A percentile compares a stretch with the other conserved stretches of the same genome.
Conservation (phyloP, 2,329 filamentous ascomycete genomes). For the Arthroderma uncinatum region DNA sequence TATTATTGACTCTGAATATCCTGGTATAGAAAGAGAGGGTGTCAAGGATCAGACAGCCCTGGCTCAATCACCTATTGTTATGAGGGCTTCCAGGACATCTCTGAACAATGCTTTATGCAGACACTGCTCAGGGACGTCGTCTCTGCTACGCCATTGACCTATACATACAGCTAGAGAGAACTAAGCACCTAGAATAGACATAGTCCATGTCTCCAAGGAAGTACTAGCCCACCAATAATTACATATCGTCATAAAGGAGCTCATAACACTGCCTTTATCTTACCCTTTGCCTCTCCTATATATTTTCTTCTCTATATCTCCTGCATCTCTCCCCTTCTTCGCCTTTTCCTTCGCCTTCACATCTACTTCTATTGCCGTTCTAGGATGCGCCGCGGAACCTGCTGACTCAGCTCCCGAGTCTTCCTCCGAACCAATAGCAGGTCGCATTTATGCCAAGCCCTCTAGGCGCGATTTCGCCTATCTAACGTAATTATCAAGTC, state of each 20-base stretch:
- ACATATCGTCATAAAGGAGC: background rate
- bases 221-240: background rate
- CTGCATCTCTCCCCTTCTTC: background rate
- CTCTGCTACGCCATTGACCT: background rate
- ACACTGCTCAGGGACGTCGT: background rate
- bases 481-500: slow-evolving; percentile 4
- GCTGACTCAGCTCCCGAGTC: slow-evolving; percentile 3
- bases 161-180: background rate
- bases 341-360: background rate
- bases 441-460: background rate
- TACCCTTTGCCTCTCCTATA: background rate
- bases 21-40: background rate
- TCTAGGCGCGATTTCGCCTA: slow-evolving; percentile 3
- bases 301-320: background rate
- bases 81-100: background rate
- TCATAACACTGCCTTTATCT: background rate
- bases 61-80: background rate
- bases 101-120: background rate
- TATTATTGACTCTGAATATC: background rate
- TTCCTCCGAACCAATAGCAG: background rate
- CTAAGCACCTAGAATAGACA: background rate
- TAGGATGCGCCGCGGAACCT: background rate
- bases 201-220: background rate
- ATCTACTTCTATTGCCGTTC: background rate
- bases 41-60: background rate